phyloP scores from a whole-genome alignment of 2,329 filamentous ascomycete genomes.

The Simplicillium sp. region DNA sequence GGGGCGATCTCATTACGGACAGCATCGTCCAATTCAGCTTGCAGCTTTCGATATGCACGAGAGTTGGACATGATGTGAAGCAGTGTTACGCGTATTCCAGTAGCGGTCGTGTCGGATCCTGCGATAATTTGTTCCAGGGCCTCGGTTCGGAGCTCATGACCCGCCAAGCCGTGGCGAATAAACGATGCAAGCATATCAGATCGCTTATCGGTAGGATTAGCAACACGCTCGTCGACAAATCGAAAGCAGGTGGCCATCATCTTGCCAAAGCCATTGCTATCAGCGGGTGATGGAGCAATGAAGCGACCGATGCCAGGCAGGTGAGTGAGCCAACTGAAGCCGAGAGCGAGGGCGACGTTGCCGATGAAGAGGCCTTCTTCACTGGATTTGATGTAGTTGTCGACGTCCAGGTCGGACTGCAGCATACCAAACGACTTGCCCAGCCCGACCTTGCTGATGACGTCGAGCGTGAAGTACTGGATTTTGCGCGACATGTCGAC shows the following conservation, averaged over 20 bases:
- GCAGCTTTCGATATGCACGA: constrained; percentile 33
- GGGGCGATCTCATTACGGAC: constrained; percentile 10
- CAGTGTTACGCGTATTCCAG: constrained; percentile 40
- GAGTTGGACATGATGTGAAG: constrained; percentile 43
- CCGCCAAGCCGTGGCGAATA: constrained; percentile 17
- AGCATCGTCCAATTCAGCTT: constrained; percentile 28
- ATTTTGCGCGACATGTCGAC: constrained; percentile 38
- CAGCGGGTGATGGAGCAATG: constrained; percentile 16
- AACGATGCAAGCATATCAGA: constrained; percentile 23
- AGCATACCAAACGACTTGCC: constrained; percentile 41
- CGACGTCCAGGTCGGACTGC: constrained; percentile 31
- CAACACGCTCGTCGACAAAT: constrained; percentile 15
- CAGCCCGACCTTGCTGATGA: constrained; percentile 40
- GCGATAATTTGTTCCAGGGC: constrained; percentile 25
- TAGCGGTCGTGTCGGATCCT: constrained; percentile 49
- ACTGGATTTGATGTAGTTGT: constrained; percentile 24
- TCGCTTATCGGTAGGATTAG: constrained; percentile 8
- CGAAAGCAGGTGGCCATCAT: constrained; percentile 21
- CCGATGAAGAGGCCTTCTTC: constrained; percentile 21
- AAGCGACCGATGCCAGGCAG: constrained; percentile 16
- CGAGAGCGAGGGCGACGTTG: constrained; percentile 16
- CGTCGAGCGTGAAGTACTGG: constrained; percentile 43
- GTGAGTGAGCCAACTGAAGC: constrained; percentile 18
- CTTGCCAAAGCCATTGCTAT: constrained; percentile 21
- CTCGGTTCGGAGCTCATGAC: constrained; percentile 17